Evolutionary conservation across 129 eudicot species (phyloP).

Genomic region (Rutidosis leptorrhynchoides): DNA sequence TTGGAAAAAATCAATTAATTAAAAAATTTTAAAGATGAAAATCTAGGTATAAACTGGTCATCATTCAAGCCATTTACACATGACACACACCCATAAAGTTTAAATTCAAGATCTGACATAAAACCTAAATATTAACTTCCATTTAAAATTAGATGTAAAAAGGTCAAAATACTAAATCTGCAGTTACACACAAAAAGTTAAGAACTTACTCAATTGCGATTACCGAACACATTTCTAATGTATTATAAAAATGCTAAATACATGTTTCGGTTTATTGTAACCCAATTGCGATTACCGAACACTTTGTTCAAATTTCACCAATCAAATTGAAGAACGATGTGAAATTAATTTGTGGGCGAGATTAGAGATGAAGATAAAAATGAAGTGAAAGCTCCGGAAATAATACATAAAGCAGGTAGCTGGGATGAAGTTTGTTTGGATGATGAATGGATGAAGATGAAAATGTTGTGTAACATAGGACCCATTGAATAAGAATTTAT

Average conservation of each 20-base stretch:
- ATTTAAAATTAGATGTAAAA: conserved; percentile 6
- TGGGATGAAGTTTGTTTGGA: too few relatives aligned
- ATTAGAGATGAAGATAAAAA: conserved; percentile 16
- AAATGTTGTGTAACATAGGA: too few relatives aligned
- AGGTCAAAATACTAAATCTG: conserved; percentile 21
- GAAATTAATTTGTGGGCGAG: conserved; percentile 17
- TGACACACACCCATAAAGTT: conserved; percentile 12
- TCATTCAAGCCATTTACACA: conserved; percentile 17
- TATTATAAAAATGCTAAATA: conserved; percentile 5
- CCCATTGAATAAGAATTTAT: too few relatives aligned
- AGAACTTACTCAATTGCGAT: conserved; percentile 18
- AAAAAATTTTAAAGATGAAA: neutral
- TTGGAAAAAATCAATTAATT: conserved; percentile 5
- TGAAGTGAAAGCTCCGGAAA: conserved; percentile 26
- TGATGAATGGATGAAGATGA: too few relatives aligned
- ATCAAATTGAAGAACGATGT: conserved; percentile 25
- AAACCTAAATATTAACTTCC: conserved; percentile 16
- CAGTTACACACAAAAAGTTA: conserved; percentile 7
- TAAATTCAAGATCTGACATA: conserved; percentile 22
- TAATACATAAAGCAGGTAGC: conserved; percentile 27
- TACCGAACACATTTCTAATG: conserved; percentile 9
- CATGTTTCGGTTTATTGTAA: conserved; percentile 17
- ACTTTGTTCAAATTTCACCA: conserved; percentile 30
- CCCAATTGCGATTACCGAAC: conserved; percentile 52
- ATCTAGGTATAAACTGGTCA: conserved; percentile 21